Evolutionary conservation across 2,329 filamentous ascomycete genomes (phyloP).

Genomic region (Ciborinia camelliae): DNA sequence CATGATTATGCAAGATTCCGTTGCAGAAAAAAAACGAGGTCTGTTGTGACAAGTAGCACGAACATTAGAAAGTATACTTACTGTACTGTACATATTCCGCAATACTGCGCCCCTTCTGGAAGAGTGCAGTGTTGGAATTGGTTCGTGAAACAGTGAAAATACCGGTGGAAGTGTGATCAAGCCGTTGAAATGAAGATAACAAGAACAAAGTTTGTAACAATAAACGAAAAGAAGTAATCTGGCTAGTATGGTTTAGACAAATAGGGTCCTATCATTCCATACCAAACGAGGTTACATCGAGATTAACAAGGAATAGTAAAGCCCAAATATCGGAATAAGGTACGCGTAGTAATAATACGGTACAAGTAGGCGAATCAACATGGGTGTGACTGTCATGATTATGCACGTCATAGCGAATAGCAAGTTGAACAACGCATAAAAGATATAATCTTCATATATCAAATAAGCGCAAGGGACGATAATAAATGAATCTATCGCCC

Average conservation of each 20-base stretch:
- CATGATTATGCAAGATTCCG: conserved; percentile 19
- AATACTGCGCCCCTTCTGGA: conserved; percentile 1
- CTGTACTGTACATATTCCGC: conserved; percentile 5
- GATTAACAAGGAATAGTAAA: conserved; percentile 3
- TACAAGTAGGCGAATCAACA: neutral
- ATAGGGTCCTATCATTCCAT: neutral
- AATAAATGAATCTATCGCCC: neutral
- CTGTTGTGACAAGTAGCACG: conserved; percentile 3
- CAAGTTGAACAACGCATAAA: conserved; percentile 2
- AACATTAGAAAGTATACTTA: conserved; percentile 6
- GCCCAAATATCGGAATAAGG: conserved; percentile 13
- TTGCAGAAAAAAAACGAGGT: conserved; percentile 17
- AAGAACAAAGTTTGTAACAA: neutral
- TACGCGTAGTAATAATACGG: conserved; percentile 5
- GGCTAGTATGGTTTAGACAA: conserved; percentile 11
- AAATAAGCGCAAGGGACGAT: neutral
- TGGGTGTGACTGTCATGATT: neutral
- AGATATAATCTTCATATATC: neutral
- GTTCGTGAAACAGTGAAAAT: conserved; percentile 9
- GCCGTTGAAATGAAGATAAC: conserved; percentile 17
- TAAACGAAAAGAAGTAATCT: conserved; percentile 11
- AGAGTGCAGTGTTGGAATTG: neutral
- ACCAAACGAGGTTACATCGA: conserved; percentile 8
- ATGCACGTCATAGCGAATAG: conserved; percentile 18
- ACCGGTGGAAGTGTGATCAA: conserved; percentile 13